Percentiles rank a stretch among this genome's conserved stretches.
These are phyloP conservation scores for Cladobotryum protrusum DNA, from an alignment of 2,329 filamentous ascomycete species.

Conservation along the genomic window DNA sequence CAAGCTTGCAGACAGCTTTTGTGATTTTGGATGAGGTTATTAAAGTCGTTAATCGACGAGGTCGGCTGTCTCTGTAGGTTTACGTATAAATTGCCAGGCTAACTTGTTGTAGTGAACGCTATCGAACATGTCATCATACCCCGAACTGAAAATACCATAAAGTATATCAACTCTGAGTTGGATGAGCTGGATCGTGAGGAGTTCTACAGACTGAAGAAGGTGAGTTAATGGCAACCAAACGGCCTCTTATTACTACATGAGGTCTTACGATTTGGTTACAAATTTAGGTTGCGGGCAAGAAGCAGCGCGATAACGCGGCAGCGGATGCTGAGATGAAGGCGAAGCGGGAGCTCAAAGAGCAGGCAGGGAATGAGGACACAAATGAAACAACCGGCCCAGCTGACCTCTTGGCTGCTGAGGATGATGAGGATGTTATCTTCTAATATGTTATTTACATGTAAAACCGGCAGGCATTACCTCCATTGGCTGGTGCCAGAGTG, in stretches of 20 bases:
- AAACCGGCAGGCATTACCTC: no score
- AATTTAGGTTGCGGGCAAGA: constrained; percentile 65
- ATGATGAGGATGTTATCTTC: constrained; percentile 85
- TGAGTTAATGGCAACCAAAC: constrained; percentile 9
- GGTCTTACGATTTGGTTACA: not conserved
- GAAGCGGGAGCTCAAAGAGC: constrained; percentile 52
- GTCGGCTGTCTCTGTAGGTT: constrained; percentile 37
- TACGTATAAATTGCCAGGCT: constrained; percentile 15
- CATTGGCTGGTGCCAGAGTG: no score
- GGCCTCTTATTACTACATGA: not conserved
- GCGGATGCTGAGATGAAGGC: constrained; percentile 70
- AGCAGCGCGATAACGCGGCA: constrained; percentile 68
- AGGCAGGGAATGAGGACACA: constrained; percentile 28
- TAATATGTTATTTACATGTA: constrained; percentile 31
- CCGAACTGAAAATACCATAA: constrained; percentile 98
- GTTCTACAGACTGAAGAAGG: constrained; percentile 95
- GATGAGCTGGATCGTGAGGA: constrained; percentile 97
- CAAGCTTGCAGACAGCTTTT: constrained; percentile 93
- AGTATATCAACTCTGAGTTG: constrained; percentile 98
- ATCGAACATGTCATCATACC: constrained; percentile 98
- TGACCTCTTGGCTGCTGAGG: constrained; percentile 68
- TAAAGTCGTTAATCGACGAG: constrained; percentile 96
- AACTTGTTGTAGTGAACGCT: constrained; percentile 64
- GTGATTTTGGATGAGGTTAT: constrained; percentile 98
- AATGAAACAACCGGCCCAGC: constrained; percentile 35